A percentile compares a stretch with the other conserved stretches of the same genome.
phyloP scores from a whole-genome alignment of 2,329 filamentous ascomycete species.

The Ophiostoma populinum region DNA sequence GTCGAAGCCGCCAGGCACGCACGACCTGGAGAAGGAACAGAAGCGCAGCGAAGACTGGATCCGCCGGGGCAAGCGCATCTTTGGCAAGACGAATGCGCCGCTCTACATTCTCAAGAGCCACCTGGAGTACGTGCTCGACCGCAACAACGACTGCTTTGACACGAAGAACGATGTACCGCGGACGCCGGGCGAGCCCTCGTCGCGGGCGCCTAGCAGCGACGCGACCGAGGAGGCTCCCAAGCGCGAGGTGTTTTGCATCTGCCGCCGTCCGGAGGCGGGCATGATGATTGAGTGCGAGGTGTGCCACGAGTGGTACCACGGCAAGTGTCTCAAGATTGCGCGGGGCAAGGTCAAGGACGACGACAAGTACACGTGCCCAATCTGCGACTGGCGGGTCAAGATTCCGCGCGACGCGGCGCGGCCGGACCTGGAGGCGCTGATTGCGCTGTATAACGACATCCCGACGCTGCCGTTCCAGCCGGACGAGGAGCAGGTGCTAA shows the following conservation, averaged over 20 bases:
- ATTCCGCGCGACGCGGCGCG: slow-evolving; percentile 92
- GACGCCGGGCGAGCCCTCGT: slow-evolving; percentile 79
- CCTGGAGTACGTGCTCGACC: slow-evolving; percentile 81
- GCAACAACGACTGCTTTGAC: slow-evolving; percentile 85
- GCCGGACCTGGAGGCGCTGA: slow-evolving; percentile 82
- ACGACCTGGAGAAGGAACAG: slow-evolving; percentile 86
- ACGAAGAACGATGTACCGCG: slow-evolving; percentile 68
- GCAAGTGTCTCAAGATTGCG: slow-evolving; percentile 94
- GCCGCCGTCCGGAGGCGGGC: slow-evolving; percentile 77
- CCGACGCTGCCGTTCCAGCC: slow-evolving; percentile 74
- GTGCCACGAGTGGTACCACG: slow-evolving; percentile 98
- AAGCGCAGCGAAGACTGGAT: slow-evolving; percentile 98
- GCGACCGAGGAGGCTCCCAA: slow-evolving; percentile 33
- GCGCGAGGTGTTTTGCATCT: slow-evolving; percentile 89
- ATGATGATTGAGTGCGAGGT: slow-evolving; percentile 99
- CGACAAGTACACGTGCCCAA: slow-evolving; percentile 94
- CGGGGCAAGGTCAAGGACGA: slow-evolving; percentile 96
- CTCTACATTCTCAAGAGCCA: slow-evolving; percentile 89
- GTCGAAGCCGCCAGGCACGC: slow-evolving; percentile 76
- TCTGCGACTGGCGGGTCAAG: slow-evolving; percentile 93
- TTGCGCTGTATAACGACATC: slow-evolving; percentile 72
- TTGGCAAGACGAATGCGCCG: slow-evolving; percentile 94
- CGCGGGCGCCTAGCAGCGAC: slow-evolving; percentile 53
- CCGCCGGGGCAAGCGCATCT: slow-evolving; percentile 91
- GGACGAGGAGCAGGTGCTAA: slow-evolving; percentile 76